These are phyloP conservation scores for Nothophoma quercina DNA, from an alignment of 2,329 filamentous ascomycete species.

Conservation along the genomic window DNA sequence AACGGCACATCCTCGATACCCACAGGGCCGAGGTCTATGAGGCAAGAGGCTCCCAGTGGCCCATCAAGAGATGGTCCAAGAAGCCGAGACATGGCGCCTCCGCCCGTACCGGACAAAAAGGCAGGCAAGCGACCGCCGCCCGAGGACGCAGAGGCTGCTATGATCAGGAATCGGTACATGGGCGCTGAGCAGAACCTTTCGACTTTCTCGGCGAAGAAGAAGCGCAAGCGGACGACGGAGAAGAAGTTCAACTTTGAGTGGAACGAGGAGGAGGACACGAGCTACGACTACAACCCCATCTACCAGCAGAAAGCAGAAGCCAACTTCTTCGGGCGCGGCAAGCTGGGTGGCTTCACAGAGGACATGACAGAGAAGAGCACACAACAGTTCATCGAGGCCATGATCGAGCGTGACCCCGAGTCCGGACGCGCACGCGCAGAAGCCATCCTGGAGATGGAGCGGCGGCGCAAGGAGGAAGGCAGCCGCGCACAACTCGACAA, in stretches of 20 bases:
- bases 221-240: constrained; percentile 88
- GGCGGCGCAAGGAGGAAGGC: constrained; percentile 75
- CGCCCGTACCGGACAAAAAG: constrained; percentile 53
- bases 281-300: constrained; percentile 79
- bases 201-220: constrained; percentile 94
- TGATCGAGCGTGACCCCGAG: constrained; percentile 78
- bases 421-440: constrained; percentile 78
- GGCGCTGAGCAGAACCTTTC: constrained; percentile 86
- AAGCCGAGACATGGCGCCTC: constrained; percentile 62
- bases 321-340: constrained; percentile 73
- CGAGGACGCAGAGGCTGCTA: constrained; percentile 72
- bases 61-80: constrained; percentile 46
- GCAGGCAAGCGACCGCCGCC: constrained; percentile 46
- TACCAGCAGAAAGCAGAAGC: constrained; percentile 73
- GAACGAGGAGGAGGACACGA: constrained; percentile 95
- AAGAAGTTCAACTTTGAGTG: constrained; percentile 99
- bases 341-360: constrained; percentile 71
- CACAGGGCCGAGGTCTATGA: constrained; percentile 76
- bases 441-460: constrained; percentile 85
- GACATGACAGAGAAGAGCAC: constrained; percentile 61
- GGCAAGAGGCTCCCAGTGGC: constrained; percentile 58
- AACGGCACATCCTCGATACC: constrained; percentile 58
- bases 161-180: constrained; percentile 86
- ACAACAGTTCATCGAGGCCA: constrained; percentile 68
- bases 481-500: constrained; percentile 80